Evolutionary conservation across 768 basidiomycete species (phyloP).

Genomic region (Auriculariales sp.): DNA sequence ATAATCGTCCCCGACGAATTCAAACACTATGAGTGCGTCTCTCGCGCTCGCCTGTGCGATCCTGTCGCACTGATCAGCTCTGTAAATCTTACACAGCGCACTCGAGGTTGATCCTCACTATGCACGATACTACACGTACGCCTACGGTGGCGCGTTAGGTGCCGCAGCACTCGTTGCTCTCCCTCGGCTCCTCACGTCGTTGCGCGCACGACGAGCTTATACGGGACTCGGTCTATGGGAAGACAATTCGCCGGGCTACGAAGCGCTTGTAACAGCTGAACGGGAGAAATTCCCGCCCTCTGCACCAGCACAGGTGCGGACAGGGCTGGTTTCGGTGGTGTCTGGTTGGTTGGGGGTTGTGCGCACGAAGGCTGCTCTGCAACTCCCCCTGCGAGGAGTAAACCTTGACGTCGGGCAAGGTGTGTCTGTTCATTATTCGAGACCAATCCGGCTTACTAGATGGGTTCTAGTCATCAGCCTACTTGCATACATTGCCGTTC

Average conservation of each 20-base stretch:
- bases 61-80: conserved; percentile 29
- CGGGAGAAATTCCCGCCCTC: conserved; percentile 6
- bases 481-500: conserved; percentile 35
- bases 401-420: conserved; percentile 46
- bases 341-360: conserved; percentile 9
- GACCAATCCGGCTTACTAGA: conserved; percentile 5
- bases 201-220: conserved; percentile 27
- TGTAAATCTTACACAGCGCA: conserved; percentile 49
- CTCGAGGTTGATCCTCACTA: conserved; percentile 66
- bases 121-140: conserved; percentile 56
- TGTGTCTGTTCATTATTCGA: conserved; percentile 18
- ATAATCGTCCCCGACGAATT: conserved; percentile 44
- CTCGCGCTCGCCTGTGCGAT: not conserved
- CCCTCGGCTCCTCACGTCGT: conserved; percentile 27
- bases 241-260: conserved; percentile 26
- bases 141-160: conserved; percentile 50
- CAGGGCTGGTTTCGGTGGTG: not conserved
- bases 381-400: conserved; percentile 23
- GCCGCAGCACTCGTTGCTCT: conserved; percentile 32
- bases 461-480: conserved; percentile 38
- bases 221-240: conserved; percentile 40
- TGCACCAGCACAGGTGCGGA: not conserved
- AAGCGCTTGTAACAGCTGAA: conserved; percentile 13
- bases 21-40: conserved; percentile 50
- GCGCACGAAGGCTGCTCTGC: conserved; percentile 21